A percentile compares a stretch with the other conserved stretches of the same genome.
These are phyloP conservation scores for Kappamyces sp. DNA, from an alignment of 192 early-diverging fungal genomes.

Conservation along the genomic window DNA sequence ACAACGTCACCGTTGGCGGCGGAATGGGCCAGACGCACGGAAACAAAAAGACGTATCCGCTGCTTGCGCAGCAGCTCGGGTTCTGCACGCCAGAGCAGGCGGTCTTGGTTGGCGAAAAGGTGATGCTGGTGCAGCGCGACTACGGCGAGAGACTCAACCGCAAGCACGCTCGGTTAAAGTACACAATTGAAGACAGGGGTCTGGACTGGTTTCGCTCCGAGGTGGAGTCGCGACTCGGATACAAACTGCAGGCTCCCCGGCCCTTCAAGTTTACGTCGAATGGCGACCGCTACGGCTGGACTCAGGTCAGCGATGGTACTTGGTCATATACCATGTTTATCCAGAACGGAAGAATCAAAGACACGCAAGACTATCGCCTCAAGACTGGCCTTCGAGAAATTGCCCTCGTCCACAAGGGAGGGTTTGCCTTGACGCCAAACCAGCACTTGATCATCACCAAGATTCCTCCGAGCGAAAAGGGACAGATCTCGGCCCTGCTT, in stretches of 20 bases:
- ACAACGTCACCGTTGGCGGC: slow-evolving; percentile 91
- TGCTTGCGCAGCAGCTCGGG: slow-evolving; percentile 70
- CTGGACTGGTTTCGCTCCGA: slow-evolving; percentile 85
- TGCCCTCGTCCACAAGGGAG: slow-evolving; percentile 61
- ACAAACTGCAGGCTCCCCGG: slow-evolving; percentile 57
- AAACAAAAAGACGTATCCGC: slow-evolving; percentile 96
- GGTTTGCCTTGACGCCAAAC: slow-evolving; percentile 76
- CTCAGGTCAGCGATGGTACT: slow-evolving; percentile 54
- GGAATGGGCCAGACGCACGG: slow-evolving; percentile 99
- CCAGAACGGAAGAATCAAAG: slow-evolving; percentile 87
- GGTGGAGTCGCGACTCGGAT: slow-evolving; percentile 77
- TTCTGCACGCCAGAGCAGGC: slow-evolving; percentile 75
- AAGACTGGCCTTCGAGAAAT: slow-evolving; percentile 76
- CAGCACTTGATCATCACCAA: slow-evolving; percentile 83
- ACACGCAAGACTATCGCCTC: slow-evolving; percentile 62
- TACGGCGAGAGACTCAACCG: slow-evolving; percentile 94
- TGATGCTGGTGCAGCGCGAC: slow-evolving; percentile 90
- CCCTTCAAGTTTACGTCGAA: slow-evolving; percentile 80
- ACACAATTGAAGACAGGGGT: slow-evolving; percentile 94
- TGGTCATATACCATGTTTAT: slow-evolving; percentile 87
- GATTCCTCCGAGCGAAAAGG: slow-evolving; percentile 65
- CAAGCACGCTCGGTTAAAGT: slow-evolving; percentile 97
- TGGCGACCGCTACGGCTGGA: slow-evolving; percentile 95
- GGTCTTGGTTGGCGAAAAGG: slow-evolving; percentile 78
- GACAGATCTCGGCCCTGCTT: slow-evolving; percentile 45